A percentile compares a stretch with the other conserved stretches of the same genome.
Conservation (phyloP, 495 filamentous ascomycete genomes). For the Hypomontagnella submonticulosa region DNA sequence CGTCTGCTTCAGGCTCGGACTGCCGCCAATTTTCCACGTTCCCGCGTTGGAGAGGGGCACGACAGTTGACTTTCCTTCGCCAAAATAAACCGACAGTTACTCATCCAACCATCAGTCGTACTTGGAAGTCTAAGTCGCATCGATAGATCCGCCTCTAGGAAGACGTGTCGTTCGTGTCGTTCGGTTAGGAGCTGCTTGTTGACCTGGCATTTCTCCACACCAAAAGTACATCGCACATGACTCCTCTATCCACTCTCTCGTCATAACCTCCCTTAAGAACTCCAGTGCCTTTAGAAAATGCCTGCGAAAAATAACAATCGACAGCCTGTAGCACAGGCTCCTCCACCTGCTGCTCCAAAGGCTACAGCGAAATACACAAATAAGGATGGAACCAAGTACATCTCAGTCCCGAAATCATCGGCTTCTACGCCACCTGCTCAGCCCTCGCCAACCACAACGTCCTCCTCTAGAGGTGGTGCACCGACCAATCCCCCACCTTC, state of each 20-base stretch:
- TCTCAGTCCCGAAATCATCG: constrained; percentile 70
- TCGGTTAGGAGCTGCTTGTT: constrained; percentile 21
- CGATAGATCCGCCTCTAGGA: constrained; percentile 7
- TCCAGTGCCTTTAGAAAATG: constrained; percentile 55
- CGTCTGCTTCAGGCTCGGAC: constrained; percentile 30
- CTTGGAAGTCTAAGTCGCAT: constrained; percentile 2
- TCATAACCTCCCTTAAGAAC: constrained; percentile 27
- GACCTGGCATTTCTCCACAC: constrained; percentile 19
- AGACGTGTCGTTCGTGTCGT: constrained; percentile 13
- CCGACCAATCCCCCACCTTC: constrained; percentile 42
- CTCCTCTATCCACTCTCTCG: constrained; percentile 38
- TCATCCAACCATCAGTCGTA: constrained; percentile 8
- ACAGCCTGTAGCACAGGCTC: constrained; percentile 53
- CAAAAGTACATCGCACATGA: constrained; percentile 46
- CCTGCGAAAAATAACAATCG: constrained; percentile 59
- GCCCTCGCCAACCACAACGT: constrained; percentile 57
- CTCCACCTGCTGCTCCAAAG: constrained; percentile 55
- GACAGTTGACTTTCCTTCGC: constrained; percentile 6
- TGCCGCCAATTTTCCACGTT: constrained; percentile 32
- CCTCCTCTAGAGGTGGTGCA: constrained; percentile 48
- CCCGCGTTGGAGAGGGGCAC: constrained; percentile 38
- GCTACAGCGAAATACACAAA: constrained; percentile 68
- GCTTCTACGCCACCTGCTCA: constrained; percentile 62
- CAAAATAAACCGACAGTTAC: neutral
- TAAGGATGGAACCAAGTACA: constrained; percentile 75